Percentiles rank a stretch among this genome's conserved stretches.
Evolutionary conservation across 495 filamentous ascomycete genomes (phyloP).

Genomic region (Neurospora terricola): DNA sequence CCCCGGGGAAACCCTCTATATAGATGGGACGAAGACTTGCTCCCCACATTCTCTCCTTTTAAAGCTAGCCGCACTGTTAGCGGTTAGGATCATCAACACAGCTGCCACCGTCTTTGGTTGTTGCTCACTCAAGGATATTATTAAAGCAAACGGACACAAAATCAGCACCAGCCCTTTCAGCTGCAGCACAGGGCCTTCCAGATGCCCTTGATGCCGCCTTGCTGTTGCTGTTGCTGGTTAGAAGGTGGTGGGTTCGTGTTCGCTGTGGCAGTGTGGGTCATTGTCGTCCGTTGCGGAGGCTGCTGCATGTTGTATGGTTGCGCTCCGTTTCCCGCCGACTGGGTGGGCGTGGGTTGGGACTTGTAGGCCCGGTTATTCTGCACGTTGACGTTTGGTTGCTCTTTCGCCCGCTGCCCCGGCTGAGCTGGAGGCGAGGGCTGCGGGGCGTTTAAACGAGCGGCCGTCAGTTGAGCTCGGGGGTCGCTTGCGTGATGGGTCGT

Average conservation of each 20-base stretch:
- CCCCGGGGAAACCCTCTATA: conserved; percentile 13
- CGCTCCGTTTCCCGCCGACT: neutral
- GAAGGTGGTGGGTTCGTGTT: conserved; percentile 24
- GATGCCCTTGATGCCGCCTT: conserved; percentile 57
- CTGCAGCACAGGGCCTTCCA: conserved; percentile 79
- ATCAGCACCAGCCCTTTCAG: conserved; percentile 31
- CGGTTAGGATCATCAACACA: neutral
- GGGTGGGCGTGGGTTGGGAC: neutral
- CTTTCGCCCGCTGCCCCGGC: conserved; percentile 69
- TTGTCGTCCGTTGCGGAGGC: conserved; percentile 54
- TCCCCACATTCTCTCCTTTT: neutral
- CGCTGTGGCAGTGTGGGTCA: conserved; percentile 44
- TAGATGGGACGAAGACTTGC: conserved; percentile 3
- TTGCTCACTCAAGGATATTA: conserved; percentile 9
- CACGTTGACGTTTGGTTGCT: conserved; percentile 67
- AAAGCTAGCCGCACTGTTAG: neutral
- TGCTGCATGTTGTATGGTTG: conserved; percentile 60
- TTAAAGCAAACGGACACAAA: conserved; percentile 3
- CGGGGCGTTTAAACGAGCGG: conserved; percentile 94
- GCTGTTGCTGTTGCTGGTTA: conserved; percentile 37
- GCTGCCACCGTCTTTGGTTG: neutral
- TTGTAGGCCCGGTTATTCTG: neutral
- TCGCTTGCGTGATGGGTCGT: conserved; percentile 49
- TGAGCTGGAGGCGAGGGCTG: conserved; percentile 73
- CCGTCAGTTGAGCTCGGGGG: conserved; percentile 52